Evolutionary conservation across 2,329 filamentous ascomycete genomes (phyloP), one percentile per base, ranked within the genome.

Genomic region (Phialophora tarda): DNA sequence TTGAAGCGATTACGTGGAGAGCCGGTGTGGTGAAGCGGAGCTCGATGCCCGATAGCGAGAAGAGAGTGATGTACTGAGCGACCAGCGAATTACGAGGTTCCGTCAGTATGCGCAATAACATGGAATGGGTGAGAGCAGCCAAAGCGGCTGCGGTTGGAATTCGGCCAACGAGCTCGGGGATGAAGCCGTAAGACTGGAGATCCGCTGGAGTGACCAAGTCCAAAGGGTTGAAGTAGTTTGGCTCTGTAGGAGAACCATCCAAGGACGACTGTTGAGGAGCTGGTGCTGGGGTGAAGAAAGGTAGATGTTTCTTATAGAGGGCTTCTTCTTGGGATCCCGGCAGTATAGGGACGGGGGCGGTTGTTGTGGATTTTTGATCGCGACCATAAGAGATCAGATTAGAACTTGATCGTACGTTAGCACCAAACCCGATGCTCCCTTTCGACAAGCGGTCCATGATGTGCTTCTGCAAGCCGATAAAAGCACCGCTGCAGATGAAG

Each of bases 401-500:
- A n/a, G 78, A 74, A 26, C 77, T 76, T 30, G 84, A 79, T 28
- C 91, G 88, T 21, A 98, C 86, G 24, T 90, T 88, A 3, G 93
- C 93, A 4, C 93, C 93, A 73, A 99, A 99, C 0, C 95, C 95
- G 72, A 99, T 94, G 2, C 91, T 91, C 11, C 88, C 88, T 74
- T 91, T 92, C 12, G 92, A 90, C 53, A 98, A 89, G n/a, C 95
- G 89, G 65, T 93, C 90, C 66, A 96, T 83, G 57, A 99, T 87
- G 38, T 90, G 86, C 76, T 96, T 97, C 74, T 97, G 92, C 0
- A 98, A 83, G 1, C 93, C 94, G 41, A 96, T 91, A 76, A 99
- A 99, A 21, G 95, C 95, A 21, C 95, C 95, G 12, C 93, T 96
- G 77, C 95, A 97, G 50, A 99, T 93, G 79, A 99, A 99, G 30